Base-by-base conservation (phyloP, 441 rosid genomes). In the Cnidoscolus chayamansa region DNA sequence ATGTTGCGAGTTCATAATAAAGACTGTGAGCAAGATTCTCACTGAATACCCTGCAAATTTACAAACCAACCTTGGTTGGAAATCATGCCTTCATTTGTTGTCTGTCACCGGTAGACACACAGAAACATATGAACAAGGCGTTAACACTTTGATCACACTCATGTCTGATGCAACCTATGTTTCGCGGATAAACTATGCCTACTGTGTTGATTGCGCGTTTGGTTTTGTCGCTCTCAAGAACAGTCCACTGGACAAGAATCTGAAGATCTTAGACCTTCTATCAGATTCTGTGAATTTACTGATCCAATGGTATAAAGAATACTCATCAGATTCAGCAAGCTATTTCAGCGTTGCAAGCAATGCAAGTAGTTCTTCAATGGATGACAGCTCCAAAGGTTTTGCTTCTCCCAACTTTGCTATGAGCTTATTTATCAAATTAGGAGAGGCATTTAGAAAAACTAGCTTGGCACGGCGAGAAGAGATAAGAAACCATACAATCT, bases 381-480 rank as follows among this genome's bases (percentile, higher is more conserved):
- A 85, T 8, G 91, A 85, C 20, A 85, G 73, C 51, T 40, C 67
- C 0, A 82, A 83, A 59, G 78, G 84, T 0, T 32, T 67, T 12
- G 80, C 59, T 43, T 73, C 84, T 55, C 61, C 81, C 1, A 80
- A 82, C 73, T 78, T 84, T 32, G 63, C 81, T 30, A 63, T 85
- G 70, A 88, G 74, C 65, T 74, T 87, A 7, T 92, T 94, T 56
- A 54, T 94, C 35, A 92, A 89, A 68, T 82, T 94, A 63, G 94
- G 94, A 0, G 98, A 94, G 66, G 96, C 93, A n/a, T 83, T 94
- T 13, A 64, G 91, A 35, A 90, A 92, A 76, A 85, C 94, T 2
- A 89, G 96, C 73, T 73, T 92, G 30, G 93, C 96, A 2, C 81
- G 96, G 0, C 70, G 96, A 10, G 97, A 94, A 67, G 99, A 94